A percentile compares a stretch with the other conserved stretches of the same genome.
Evolutionary conservation across 2,329 filamentous ascomycete species (phyloP).

Genomic region (Keithomyces neogunnii): DNA sequence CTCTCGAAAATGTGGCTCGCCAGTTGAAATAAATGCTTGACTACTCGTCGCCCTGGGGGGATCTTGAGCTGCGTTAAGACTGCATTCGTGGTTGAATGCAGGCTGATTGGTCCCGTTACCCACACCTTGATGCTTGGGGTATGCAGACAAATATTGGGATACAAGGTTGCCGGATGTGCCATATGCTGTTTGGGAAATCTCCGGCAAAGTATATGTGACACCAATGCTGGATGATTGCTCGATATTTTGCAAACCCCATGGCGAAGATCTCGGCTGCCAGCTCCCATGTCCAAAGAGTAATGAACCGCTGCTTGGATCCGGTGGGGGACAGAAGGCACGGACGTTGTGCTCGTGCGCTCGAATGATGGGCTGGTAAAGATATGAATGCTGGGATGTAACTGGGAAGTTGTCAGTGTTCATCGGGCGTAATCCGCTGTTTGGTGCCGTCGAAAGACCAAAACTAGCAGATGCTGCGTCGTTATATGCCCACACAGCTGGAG

Average conservation of each 20-base stretch:
- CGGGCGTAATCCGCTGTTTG: background rate
- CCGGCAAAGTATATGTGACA: background rate
- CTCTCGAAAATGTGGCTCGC: conserved; percentile 46
- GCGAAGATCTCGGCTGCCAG: conserved; percentile 11
- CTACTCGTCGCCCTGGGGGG: background rate
- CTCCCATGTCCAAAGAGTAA: conserved; percentile 21
- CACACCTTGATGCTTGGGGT: background rate
- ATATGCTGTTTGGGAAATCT: background rate
- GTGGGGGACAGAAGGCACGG: conserved; percentile 28
- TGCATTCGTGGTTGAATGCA: background rate
- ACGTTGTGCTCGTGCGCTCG: conserved; percentile 29
- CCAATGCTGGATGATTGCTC: background rate
- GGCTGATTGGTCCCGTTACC: background rate
- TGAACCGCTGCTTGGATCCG: conserved; percentile 20
- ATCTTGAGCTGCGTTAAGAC: background rate
- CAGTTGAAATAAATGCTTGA: background rate
- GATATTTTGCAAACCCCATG: conserved; percentile 6
- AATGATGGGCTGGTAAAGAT: conserved; percentile 22
- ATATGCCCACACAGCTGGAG: background rate
- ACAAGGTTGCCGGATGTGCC: background rate
- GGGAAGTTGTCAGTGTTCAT: background rate
- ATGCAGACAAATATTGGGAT: background rate
- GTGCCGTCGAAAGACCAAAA: background rate
- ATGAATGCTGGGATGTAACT: conserved; percentile 10
- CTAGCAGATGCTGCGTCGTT: background rate